These are phyloP conservation scores for Mentha longifolia DNA, from an alignment of 257 asterid species.

Conservation along the genomic window DNA sequence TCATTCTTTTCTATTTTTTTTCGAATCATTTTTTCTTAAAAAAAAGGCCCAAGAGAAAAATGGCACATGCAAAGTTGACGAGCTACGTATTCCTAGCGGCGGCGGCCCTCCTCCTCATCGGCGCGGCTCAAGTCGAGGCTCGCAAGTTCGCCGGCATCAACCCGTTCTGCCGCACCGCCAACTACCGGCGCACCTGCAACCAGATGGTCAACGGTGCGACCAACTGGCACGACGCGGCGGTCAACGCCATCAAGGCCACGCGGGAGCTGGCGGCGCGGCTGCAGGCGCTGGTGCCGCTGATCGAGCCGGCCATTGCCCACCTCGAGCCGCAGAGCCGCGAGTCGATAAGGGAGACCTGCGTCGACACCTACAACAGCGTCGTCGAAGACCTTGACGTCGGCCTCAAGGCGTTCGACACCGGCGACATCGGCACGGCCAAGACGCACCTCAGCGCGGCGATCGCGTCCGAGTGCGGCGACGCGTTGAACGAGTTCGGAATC, in stretches of 20 bases:
- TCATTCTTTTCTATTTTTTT: background rate
- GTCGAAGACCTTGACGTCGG: slow-evolving; percentile 35
- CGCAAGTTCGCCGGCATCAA: slow-evolving; percentile 39
- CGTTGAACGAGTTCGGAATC: slow-evolving; percentile 30
- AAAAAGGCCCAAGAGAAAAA: background rate
- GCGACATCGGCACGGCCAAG: slow-evolving; percentile 39
- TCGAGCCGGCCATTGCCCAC: slow-evolving; percentile 27
- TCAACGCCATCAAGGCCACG: slow-evolving; percentile 42
- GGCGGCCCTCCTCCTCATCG: slow-evolving; percentile 32
- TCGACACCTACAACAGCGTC: slow-evolving; percentile 28
- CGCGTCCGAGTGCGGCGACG: slow-evolving; percentile 41
- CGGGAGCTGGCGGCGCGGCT: slow-evolving; percentile 30
- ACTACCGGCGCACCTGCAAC: slow-evolving; percentile 42
- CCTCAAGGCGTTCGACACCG: slow-evolving; percentile 29
- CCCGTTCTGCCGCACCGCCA: slow-evolving; percentile 51
- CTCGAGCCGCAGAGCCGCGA: slow-evolving; percentile 11
- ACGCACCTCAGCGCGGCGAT: slow-evolving; percentile 43
- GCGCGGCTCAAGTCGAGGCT: slow-evolving; percentile 29
- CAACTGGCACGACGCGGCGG: slow-evolving; percentile 41
- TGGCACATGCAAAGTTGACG: slow-evolving; percentile 30
- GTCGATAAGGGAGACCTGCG: slow-evolving; percentile 32
- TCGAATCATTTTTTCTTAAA: background rate
- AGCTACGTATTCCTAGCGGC: slow-evolving; percentile 24
- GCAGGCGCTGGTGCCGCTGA: slow-evolving; percentile 8
- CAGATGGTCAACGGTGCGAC: slow-evolving; percentile 45